Evolutionary conservation across 805 yeast genomes (phyloP).

Genomic region (Starmerella davenportii): DNA sequence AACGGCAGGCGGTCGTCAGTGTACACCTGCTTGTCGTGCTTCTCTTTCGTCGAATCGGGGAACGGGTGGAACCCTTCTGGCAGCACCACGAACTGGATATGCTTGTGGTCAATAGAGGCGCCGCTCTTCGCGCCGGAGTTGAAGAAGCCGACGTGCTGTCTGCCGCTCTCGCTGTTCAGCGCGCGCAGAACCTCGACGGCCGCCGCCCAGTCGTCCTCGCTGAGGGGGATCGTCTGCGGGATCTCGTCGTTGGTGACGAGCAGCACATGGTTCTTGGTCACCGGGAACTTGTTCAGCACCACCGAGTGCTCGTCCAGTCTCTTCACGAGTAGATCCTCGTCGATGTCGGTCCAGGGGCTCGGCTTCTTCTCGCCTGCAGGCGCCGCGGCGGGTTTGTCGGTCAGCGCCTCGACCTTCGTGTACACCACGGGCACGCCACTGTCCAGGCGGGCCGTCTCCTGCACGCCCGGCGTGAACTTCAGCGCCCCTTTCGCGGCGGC

Average conservation of each 20-base stretch:
- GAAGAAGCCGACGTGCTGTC: constrained; percentile 61
- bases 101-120: constrained; percentile 90
- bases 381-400: constrained; percentile 20
- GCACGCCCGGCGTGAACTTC: constrained; percentile 34
- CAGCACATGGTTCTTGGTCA: constrained; percentile 60
- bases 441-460: constrained; percentile 19
- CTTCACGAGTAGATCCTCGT: constrained; percentile 49
- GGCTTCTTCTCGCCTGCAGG: constrained; percentile 1
- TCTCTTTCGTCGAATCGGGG: constrained; percentile 32
- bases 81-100: constrained; percentile 64
- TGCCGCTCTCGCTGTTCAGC: constrained; percentile 29
- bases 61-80: constrained; percentile 42
- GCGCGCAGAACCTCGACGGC: constrained; percentile 37
- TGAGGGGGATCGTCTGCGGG: constrained; percentile 53
- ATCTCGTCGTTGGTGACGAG: constrained; percentile 58
- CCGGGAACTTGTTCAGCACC: constrained; percentile 74
- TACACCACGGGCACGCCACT: constrained; percentile 21
- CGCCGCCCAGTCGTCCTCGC: constrained; percentile 49
- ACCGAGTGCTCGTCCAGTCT: constrained; percentile 38
- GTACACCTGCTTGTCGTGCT: constrained; percentile 22
- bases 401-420: constrained; percentile 25
- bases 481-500: constrained; percentile 34
- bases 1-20: constrained; percentile 41
- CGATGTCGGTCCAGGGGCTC: constrained; percentile 68
- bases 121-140: constrained; percentile 81